Evolutionary conservation across 257 asterid genomes (phyloP).

Genomic region (Solanum corneliomulleri): DNA sequence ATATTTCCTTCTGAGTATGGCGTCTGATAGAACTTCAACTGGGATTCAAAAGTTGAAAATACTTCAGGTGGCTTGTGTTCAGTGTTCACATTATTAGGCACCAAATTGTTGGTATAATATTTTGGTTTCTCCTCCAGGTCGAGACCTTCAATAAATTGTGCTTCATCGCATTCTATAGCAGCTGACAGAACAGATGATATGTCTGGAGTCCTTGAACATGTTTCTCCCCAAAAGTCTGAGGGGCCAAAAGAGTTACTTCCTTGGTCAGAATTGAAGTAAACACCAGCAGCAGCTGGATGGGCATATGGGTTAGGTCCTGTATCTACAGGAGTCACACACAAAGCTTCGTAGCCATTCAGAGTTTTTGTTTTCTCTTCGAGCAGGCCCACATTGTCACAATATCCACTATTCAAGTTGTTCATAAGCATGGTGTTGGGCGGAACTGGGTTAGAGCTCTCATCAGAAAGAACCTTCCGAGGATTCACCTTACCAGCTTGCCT

Average conservation of each 20-base stretch:
- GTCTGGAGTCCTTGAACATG: constrained; percentile 56
- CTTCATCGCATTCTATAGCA: constrained; percentile 38
- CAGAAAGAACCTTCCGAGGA: constrained; percentile 16
- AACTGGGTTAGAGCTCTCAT: constrained; percentile 1
- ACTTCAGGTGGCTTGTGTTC: constrained; percentile 23
- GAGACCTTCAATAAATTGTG: constrained; percentile 29
- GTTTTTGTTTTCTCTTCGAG: constrained; percentile 49
- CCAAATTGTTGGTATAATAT: constrained; percentile 15
- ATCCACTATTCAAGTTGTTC: constrained; percentile 1
- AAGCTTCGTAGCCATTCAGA: constrained; percentile 19
- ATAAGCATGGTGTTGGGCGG: background rate
- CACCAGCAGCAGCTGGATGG: constrained; percentile 24
- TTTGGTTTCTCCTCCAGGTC: constrained; percentile 37
- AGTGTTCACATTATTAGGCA: constrained; percentile 7
- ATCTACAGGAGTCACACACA: constrained; percentile 22
- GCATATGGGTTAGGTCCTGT: constrained; percentile 20
- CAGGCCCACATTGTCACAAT: constrained; percentile 21
- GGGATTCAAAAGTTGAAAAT: constrained; percentile 36
- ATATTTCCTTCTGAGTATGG: constrained; percentile 52
- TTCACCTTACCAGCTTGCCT: constrained; percentile 21
- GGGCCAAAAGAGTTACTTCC: constrained; percentile 69
- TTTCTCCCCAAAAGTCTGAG: constrained; percentile 74
- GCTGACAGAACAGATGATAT: constrained; percentile 57
- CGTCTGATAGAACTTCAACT: constrained; percentile 51
- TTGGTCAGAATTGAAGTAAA: constrained; percentile 63